Conservation (phyloP, 768 basidiomycete genomes). For the Phylloporus sp. region DNA sequence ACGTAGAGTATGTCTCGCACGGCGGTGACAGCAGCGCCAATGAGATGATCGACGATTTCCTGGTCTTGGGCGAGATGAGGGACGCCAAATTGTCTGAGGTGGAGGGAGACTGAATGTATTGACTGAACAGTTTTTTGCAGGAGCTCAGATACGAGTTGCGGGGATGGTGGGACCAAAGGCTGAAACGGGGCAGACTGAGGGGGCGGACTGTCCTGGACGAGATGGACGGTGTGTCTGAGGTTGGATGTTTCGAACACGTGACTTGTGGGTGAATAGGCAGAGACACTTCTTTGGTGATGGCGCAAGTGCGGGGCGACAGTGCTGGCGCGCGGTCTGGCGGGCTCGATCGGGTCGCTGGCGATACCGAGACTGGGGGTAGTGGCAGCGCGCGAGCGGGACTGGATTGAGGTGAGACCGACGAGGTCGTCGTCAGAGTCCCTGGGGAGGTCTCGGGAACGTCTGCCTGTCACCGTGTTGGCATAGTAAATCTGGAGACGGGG, state of each 20-base stretch:
- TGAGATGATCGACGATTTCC: slow-evolving; percentile 53
- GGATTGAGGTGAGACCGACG: slow-evolving; percentile 45
- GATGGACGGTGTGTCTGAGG: slow-evolving; percentile 3
- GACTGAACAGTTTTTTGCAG: slow-evolving; percentile 49
- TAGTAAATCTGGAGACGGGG: slow-evolving; percentile 71
- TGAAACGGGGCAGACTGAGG: slow-evolving; percentile 35
- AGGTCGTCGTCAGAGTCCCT: slow-evolving; percentile 57
- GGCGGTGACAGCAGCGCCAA: slow-evolving; percentile 53
- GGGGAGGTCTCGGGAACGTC: slow-evolving; percentile 76
- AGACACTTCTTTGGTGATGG: slow-evolving; percentile 6
- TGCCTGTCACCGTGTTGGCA: slow-evolving; percentile 80
- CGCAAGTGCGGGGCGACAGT: slow-evolving; percentile 13
- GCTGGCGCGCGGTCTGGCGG: slow-evolving; percentile 23
- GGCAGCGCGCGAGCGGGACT: slow-evolving; percentile 47
- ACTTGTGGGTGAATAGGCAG: background rate
- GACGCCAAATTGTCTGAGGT: slow-evolving; percentile 46
- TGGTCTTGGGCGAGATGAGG: slow-evolving; percentile 50
- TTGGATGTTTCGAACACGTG: slow-evolving; percentile 10
- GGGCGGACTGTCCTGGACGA: background rate
- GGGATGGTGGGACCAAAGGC: slow-evolving; percentile 47
- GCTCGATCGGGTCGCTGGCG: slow-evolving; percentile 9
- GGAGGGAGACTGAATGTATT: slow-evolving; percentile 57
- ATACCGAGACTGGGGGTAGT: slow-evolving; percentile 46
- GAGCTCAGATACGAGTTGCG: slow-evolving; percentile 56
- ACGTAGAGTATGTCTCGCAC: slow-evolving; percentile 71